Base-by-base conservation (phyloP, 1,139 yeast genomes). In the Suhomyces yuchorum region DNA sequence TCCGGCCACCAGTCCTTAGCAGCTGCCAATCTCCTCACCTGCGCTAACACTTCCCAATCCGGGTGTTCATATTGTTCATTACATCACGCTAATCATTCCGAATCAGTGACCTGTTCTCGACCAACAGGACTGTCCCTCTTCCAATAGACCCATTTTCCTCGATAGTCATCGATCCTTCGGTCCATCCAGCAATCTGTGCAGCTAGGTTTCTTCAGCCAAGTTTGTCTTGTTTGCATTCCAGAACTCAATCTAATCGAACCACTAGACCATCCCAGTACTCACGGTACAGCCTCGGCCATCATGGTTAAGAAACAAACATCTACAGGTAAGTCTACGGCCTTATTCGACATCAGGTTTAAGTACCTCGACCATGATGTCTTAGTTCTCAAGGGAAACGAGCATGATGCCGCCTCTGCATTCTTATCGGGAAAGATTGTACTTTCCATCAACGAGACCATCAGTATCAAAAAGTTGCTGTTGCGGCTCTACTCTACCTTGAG, bases 361-460 rank as follows among this genome's bases (percentile, higher is more conserved):
- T 82, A 88, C 40, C 70, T 79, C 12, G 95, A 88, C 42, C 86
- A 85, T 54, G 96, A 91, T 61, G 95, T 91, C 7, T 69, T 93
- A 17, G 81, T 93, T 4, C 66, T 93, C 34, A 85, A 92, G 57
- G 99, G 99, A 1, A 60, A 82, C 2, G 81, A 87, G 2, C 78
- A 79, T 40, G 93, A 85, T 48, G 96, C 98, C 0, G 78, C 90
- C 0, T 85, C 96, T 1, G 88, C 83, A 1, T 68, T 87, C 12
- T 65, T 93, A 33, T 71, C 85, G 1, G 99, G 99, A 5, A 82
- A 82, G 20, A 83, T 93, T 20, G 93, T 87, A 1, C 68, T 93
- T 28, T 80, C 95, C 0, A 82, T 89, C 1, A 73, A 78, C 26
- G 98, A 93, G 56, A 90, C 96, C 1, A 70, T 90, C 51, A 71